These are phyloP conservation scores for Pilatotrama ljubarskyi DNA, from an alignment of 768 basidiomycete genomes.

Conservation along the genomic window DNA sequence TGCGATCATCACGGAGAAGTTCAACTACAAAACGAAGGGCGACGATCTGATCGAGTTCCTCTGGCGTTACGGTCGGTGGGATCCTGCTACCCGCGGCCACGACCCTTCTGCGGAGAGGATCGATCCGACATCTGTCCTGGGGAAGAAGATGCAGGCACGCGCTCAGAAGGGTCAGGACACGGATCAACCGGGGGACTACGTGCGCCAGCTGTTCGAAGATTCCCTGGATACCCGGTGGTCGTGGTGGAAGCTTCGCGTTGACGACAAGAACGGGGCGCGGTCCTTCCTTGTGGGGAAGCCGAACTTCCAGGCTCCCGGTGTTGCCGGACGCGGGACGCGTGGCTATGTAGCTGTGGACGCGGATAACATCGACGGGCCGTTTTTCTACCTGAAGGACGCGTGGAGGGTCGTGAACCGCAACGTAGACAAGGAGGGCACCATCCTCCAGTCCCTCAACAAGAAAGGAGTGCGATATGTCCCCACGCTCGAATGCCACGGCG, in stretches of 20 bases:
- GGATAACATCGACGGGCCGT: not conserved
- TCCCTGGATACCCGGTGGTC: not conserved
- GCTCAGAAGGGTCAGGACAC: not conserved
- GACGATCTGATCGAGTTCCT: not conserved
- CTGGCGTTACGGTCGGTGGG: slow-evolving; percentile 1
- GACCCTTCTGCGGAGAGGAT: not conserved
- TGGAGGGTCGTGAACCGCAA: slow-evolving; percentile 2
- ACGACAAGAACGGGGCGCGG: not conserved
- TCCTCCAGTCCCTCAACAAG: not conserved
- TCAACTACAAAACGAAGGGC: not conserved
- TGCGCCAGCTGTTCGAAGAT: not conserved
- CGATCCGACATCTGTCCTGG: not conserved
- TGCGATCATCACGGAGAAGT: not conserved
- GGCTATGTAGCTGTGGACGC: slow-evolving; percentile 16
- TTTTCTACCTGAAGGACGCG: slow-evolving; percentile 20
- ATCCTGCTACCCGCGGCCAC: not conserved
- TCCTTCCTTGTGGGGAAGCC: slow-evolving; percentile 10
- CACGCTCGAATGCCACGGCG: not conserved
- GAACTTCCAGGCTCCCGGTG: not conserved
- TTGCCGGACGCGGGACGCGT: slow-evolving; percentile 10
- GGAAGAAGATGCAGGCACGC: not conserved
- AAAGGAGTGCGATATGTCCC: not conserved
- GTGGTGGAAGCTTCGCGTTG: not conserved
- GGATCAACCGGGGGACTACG: not conserved
- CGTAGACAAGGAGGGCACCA: slow-evolving; percentile 7